phyloP scores from a whole-genome alignment of 2,329 filamentous ascomycete genomes.

The Paecilomyces dactylethromorphus region DNA sequence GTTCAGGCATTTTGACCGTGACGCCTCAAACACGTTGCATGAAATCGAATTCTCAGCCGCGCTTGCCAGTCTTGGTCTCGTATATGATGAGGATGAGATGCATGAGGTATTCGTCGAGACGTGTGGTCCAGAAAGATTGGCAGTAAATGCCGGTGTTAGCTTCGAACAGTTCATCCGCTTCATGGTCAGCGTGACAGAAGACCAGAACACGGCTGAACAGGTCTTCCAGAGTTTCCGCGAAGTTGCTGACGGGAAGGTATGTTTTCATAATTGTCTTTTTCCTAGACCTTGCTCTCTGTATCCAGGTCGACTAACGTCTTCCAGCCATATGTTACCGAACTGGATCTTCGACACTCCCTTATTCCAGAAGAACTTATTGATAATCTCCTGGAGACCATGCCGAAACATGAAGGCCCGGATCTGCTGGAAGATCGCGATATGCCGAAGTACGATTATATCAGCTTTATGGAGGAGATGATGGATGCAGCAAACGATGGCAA shows the following conservation, averaged over 20 bases:
- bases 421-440: conserved; percentile 75
- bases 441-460: conserved; percentile 91
- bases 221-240: conserved; percentile 97
- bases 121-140: conserved; percentile 53
- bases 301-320: conserved; percentile 2
- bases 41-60: conserved; percentile 96
- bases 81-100: conserved; percentile 98
- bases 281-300: neutral
- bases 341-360: conserved; percentile 88
- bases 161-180: conserved; percentile 99
- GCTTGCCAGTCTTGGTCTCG: conserved; percentile 85
- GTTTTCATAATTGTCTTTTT: conserved; percentile 11
- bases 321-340: conserved; percentile 89
- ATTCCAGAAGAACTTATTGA: conserved; percentile 97
- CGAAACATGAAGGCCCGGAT: conserved; percentile 74
- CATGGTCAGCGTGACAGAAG: conserved; percentile 98
- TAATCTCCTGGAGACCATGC: conserved; percentile 81
- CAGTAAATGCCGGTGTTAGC: conserved; percentile 65
- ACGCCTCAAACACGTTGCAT: conserved; percentile 79
- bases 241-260: conserved; percentile 87
- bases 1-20: conserved; percentile 94
- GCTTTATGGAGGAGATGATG: conserved; percentile 89
- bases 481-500: conserved; percentile 23
- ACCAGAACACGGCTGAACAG: conserved; percentile 97
- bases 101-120: conserved; percentile 88